These are phyloP conservation scores for Asterochloris sp. DNA, from an alignment of 139 green algal species.

Conservation along the genomic window DNA sequence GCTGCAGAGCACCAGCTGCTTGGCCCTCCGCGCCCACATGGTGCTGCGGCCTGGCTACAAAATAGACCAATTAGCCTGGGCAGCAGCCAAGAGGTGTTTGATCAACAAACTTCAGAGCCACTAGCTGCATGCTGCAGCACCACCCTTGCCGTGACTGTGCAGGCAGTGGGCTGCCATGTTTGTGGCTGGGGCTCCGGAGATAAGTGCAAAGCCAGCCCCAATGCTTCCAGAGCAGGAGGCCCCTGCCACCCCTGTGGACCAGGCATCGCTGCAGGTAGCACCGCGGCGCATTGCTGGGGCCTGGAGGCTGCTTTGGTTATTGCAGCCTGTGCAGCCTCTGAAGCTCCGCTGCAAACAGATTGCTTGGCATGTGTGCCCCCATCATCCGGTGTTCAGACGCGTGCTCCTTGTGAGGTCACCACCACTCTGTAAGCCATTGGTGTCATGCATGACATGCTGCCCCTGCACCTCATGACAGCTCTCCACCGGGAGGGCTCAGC, in stretches of 20 bases:
- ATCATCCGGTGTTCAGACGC: neutral
- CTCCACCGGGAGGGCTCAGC: too few relatives aligned
- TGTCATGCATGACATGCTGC: neutral
- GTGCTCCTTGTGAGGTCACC: too few relatives aligned
- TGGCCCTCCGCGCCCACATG: neutral
- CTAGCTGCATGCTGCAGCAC: neutral
- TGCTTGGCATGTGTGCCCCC: neutral
- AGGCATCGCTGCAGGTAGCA: neutral
- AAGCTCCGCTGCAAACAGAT: neutral
- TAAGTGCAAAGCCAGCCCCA: neutral
- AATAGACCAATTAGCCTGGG: conserved; percentile 50
- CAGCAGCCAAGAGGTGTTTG: neutral
- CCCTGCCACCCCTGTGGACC: neutral
- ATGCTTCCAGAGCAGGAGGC: neutral
- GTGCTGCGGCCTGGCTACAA: neutral
- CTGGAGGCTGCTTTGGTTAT: neutral
- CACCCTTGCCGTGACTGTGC: neutral
- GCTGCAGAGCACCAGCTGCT: neutral
- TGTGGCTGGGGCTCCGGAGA: conserved; percentile 20
- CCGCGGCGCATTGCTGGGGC: neutral
- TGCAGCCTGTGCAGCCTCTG: neutral
- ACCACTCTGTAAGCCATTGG: neutral
- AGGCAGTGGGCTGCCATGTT: conserved; percentile 67
- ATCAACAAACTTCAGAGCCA: neutral
- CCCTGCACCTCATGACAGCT: neutral